Evolutionary conservation across 441 rosid genomes (phyloP).

Genomic region (Metrosideros polymorpha): DNA sequence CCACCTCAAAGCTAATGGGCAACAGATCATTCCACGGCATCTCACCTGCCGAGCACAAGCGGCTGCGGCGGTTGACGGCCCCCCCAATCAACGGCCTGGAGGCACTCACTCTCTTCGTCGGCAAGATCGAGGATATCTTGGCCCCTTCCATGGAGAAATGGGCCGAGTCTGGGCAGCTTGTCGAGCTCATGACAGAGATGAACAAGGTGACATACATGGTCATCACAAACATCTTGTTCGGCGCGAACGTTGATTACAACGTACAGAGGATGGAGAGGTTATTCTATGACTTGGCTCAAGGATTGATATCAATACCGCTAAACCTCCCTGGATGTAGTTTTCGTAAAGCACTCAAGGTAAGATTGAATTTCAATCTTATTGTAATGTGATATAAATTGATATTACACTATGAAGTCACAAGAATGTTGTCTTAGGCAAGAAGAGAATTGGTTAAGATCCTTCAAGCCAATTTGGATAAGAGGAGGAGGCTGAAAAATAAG

Average conservation of each 20-base stretch:
- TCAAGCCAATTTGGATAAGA: conserved; percentile 6
- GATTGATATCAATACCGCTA: background rate
- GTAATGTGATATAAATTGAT: background rate
- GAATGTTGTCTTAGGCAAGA: conserved; percentile 3
- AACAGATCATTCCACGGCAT: background rate
- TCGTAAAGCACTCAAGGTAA: background rate
- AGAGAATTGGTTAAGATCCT: conserved; percentile 9
- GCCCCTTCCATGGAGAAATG: background rate
- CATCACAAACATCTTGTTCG: background rate
- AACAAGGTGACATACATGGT: background rate
- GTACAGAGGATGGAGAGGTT: background rate
- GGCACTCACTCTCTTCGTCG: background rate
- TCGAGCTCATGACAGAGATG: background rate
- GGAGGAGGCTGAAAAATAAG: background rate
- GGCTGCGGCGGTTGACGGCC: background rate
- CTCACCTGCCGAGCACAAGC: background rate
- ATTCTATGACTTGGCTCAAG: background rate
- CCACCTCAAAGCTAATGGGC: background rate
- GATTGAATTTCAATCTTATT: background rate
- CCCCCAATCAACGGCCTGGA: background rate
- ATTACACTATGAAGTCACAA: background rate
- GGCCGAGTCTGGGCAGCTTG: background rate
- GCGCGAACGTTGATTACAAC: background rate
- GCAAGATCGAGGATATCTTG: background rate
- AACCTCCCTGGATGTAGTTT: background rate